These are phyloP conservation scores for Cystobasidium pallidum DNA, from an alignment of 1,284 basidiomycete species.

Conservation along the genomic window DNA sequence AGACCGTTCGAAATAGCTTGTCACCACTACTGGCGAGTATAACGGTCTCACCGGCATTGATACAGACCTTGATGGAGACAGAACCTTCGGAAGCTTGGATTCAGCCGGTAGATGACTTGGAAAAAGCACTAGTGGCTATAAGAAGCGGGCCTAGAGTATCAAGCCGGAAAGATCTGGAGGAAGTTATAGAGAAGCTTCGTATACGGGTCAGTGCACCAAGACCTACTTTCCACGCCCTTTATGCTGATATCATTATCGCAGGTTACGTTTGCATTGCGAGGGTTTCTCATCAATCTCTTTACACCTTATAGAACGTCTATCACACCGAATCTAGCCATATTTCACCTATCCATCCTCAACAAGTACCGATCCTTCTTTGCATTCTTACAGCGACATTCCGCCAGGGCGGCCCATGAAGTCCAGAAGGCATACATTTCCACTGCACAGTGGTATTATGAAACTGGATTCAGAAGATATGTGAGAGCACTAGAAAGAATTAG, in stretches of 20 bases:
- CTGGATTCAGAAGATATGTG: constrained; percentile 87
- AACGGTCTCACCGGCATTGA: constrained; percentile 77
- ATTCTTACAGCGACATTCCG: constrained; percentile 82
- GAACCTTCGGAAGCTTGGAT: constrained; percentile 72
- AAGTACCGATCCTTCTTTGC: constrained; percentile 82
- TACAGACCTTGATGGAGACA: constrained; percentile 79
- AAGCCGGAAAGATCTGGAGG: constrained; percentile 77
- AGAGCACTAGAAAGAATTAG: constrained; percentile 77
- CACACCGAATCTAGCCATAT: constrained; percentile 87
- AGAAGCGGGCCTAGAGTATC: constrained; percentile 75
- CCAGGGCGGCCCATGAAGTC: constrained; percentile 81
- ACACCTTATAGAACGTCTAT: constrained; percentile 80
- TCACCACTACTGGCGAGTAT: constrained; percentile 78
- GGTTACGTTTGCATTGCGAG: constrained; percentile 85
- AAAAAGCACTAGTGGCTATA: constrained; percentile 70
- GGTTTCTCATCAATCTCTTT: constrained; percentile 80
- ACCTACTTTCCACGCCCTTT: background rate
- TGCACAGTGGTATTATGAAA: constrained; percentile 91
- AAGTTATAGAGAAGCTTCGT: constrained; percentile 80
- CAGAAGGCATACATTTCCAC: constrained; percentile 84
- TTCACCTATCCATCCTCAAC: constrained; percentile 84
- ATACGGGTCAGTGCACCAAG: constrained; percentile 67
- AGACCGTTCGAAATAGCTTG: constrained; percentile 87
- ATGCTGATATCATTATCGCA: constrained; percentile 54
- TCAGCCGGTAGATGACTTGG: constrained; percentile 74